phyloP scores from a whole-genome alignment of 1,139 yeast species.

The Lodderomyces orthopsilosis region DNA sequence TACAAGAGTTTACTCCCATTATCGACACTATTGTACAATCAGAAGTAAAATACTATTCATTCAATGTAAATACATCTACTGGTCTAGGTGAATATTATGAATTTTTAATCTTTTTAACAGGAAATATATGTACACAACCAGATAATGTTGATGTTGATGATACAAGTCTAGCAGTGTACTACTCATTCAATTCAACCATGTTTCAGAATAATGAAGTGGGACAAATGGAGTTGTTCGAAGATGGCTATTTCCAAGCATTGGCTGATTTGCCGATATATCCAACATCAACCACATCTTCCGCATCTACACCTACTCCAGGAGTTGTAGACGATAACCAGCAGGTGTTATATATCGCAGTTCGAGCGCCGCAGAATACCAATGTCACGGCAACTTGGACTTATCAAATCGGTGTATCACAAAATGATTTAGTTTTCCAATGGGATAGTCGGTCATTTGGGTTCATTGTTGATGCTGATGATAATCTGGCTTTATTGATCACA shows the following conservation, averaged over 20 bases:
- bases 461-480: conserved; percentile 71
- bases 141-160: conserved; percentile 23
- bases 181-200: conserved; percentile 47
- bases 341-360: conserved; percentile 48
- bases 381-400: conserved; percentile 51
- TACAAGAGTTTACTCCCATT: conserved; percentile 47
- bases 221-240: conserved; percentile 29
- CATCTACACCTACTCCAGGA: conserved; percentile 1
- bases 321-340: conserved; percentile 10
- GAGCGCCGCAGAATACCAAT: conserved; percentile 43
- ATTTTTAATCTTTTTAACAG: conserved; percentile 55
- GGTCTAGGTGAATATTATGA: conserved; percentile 52
- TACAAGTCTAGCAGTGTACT: conserved; percentile 47
- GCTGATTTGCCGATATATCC: conserved; percentile 29
- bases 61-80: conserved; percentile 42
- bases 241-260: conserved; percentile 58
- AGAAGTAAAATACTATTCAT: conserved; percentile 42
- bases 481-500: conserved; percentile 66
- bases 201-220: conserved; percentile 28
- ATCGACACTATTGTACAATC: conserved; percentile 36
- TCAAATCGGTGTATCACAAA: conserved; percentile 68
- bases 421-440: conserved; percentile 67
- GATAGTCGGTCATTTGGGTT: conserved; percentile 57
- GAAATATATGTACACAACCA: conserved; percentile 57
- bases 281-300: neutral